phyloP scores from a whole-genome alignment of 228 moss, liverwort and hornwort species.

The Sphagnum fallax region DNA sequence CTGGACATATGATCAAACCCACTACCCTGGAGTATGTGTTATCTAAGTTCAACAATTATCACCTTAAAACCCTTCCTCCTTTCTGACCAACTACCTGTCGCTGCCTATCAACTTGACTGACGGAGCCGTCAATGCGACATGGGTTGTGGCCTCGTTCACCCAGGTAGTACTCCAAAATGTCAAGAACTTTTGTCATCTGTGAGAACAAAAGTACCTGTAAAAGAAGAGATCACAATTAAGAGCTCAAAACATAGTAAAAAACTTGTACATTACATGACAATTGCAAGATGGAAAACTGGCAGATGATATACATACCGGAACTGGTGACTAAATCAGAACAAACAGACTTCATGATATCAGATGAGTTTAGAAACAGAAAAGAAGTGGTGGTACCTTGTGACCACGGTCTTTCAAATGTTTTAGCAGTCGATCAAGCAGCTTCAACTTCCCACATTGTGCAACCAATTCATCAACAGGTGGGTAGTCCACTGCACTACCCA shows the following conservation, averaged over 20 bases:
- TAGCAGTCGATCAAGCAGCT: slow-evolving; percentile 71
- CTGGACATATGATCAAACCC: too few species aligned
- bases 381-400: slow-evolving; percentile 46
- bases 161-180: slow-evolving; percentile 78
- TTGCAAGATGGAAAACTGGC: too few species aligned
- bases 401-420: slow-evolving; percentile 42
- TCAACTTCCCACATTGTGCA: slow-evolving; percentile 81
- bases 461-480: slow-evolving; percentile 71
- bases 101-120: slow-evolving; percentile 55
- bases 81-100: slow-evolving; percentile 31
- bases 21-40: too few species aligned
- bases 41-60: too few species aligned
- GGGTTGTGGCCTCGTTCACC: slow-evolving; percentile 64
- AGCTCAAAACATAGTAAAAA: neutral
- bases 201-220: slow-evolving; percentile 80
- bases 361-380: too few species aligned
- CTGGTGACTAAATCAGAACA: neutral
- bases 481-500: slow-evolving; percentile 37
- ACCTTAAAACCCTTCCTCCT: too few species aligned
- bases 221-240: neutral
- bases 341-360: too few species aligned
- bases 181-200: slow-evolving; percentile 85
- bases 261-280: too few species aligned
- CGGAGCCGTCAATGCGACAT: slow-evolving; percentile 81
- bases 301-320: too few species aligned